Evolutionary conservation across 2,329 filamentous ascomycete genomes (phyloP).

Genomic region (Trichoderma sp.): DNA sequence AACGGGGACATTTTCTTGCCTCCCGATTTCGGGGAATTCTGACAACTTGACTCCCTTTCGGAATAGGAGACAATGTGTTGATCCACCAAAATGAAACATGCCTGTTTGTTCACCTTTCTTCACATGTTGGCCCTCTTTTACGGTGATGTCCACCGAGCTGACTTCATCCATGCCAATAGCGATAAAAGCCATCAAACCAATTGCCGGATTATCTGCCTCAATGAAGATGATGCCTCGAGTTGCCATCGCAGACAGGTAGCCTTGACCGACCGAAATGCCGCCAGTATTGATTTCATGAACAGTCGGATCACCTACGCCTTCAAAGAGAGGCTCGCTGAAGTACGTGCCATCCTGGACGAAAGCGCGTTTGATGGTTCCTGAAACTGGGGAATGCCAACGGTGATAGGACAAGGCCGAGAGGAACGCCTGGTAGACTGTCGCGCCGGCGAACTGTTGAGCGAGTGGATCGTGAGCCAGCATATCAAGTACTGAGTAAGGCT

Average conservation of each 20-base stretch:
- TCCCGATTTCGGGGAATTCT: constrained; percentile 39
- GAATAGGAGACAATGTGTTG: constrained; percentile 69
- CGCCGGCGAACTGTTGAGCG: constrained; percentile 58
- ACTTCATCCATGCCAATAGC: constrained; percentile 78
- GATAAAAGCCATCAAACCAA: constrained; percentile 71
- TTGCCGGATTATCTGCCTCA: constrained; percentile 65
- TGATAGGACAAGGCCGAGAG: constrained; percentile 69
- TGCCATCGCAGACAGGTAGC: constrained; percentile 67
- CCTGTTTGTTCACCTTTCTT: constrained; percentile 71
- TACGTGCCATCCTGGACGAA: constrained; percentile 66
- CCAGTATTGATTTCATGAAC: constrained; percentile 40
- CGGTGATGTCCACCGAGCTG: constrained; percentile 70
- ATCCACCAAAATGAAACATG: constrained; percentile 82
- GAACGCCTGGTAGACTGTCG: constrained; percentile 71
- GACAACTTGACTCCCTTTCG: constrained; percentile 53
- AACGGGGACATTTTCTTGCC: constrained; percentile 43
- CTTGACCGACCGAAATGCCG: constrained; percentile 57
- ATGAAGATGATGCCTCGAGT: constrained; percentile 71
- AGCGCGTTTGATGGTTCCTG: constrained; percentile 58
- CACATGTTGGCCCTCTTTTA: constrained; percentile 64
- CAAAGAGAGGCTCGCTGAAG: constrained; percentile 59
- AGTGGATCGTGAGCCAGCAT: constrained; percentile 62
- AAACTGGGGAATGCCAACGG: constrained; percentile 70
- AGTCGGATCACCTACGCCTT: constrained; percentile 35
- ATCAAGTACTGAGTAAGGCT: constrained; percentile 65